Conservation (phyloP, 352 stramenopile species). For the Phytophthora megakarya region DNA sequence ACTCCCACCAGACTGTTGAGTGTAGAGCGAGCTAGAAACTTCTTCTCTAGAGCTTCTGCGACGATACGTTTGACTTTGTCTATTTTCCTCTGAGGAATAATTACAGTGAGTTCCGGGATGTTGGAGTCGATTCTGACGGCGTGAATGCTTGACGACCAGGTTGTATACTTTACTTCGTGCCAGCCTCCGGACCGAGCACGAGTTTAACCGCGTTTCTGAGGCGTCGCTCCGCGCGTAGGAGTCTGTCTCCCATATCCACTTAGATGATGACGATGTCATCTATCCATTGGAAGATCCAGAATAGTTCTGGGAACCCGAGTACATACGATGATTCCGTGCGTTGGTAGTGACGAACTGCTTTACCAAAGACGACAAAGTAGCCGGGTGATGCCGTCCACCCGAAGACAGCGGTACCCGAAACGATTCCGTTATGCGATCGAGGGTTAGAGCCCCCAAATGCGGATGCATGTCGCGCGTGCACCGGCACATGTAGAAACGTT, state of each 20-base stretch:
- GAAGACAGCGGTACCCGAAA: conserved; percentile 9
- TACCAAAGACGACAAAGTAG: neutral
- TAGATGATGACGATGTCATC: conserved; percentile 7
- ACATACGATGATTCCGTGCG: neutral
- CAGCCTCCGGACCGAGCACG: neutral
- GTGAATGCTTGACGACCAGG: neutral
- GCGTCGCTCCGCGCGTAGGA: neutral
- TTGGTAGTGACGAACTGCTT: neutral
- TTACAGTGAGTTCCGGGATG: no score
- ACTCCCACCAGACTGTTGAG: neutral
- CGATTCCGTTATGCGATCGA: neutral
- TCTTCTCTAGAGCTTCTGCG: neutral
- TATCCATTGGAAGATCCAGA: conserved; percentile 8
- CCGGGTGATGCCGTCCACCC: conserved; percentile 8
- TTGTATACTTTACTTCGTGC: no score
- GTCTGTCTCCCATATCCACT: neutral
- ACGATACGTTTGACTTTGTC: neutral
- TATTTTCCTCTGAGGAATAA: neutral
- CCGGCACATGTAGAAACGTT: conserved; percentile 3
- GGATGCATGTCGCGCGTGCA: neutral
- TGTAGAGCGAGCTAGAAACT: neutral
- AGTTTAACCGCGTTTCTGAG: conserved; percentile 3
- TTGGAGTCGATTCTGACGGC: neutral
- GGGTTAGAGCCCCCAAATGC: neutral
- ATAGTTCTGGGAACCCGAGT: neutral